phyloP scores from a whole-genome alignment of 1,284 basidiomycete species.

The Phenoliferia sp. region DNA sequence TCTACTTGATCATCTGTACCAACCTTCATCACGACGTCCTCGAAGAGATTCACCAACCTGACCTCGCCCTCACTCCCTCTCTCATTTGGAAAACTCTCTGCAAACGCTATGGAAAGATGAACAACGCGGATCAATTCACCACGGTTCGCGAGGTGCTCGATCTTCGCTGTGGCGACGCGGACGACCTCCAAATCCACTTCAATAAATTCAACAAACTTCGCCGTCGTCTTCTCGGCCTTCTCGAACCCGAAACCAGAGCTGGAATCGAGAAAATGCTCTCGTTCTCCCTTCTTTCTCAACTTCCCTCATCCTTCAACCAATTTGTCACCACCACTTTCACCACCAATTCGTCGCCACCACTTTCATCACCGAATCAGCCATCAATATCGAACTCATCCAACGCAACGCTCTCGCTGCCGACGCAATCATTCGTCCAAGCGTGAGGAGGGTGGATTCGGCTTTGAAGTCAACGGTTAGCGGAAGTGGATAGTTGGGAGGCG shows the following conservation, averaged over 20 bases:
- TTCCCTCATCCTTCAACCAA: background rate
- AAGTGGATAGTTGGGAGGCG: too few relatives aligned
- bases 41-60: background rate
- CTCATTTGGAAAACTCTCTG: background rate
- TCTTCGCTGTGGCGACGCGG: background rate
- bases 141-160: background rate
- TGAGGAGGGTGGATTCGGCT: too few relatives aligned
- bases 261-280: background rate
- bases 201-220: background rate
- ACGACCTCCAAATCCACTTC: background rate
- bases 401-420: too few relatives aligned
- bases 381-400: too few relatives aligned
- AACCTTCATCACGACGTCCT: background rate
- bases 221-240: background rate
- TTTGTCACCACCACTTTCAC: background rate
- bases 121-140: background rate
- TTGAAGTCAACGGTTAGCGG: too few relatives aligned
- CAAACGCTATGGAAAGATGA: background rate
- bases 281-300: background rate
- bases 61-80: background rate
- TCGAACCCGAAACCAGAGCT: background rate
- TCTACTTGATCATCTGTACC: background rate
- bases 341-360: background rate
- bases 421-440: too few relatives aligned
- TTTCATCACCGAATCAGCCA: too few relatives aligned